phyloP scores from a whole-genome alignment of 1,284 basidiomycete genomes.

The Sporisorium iseilematis-ciliati region DNA sequence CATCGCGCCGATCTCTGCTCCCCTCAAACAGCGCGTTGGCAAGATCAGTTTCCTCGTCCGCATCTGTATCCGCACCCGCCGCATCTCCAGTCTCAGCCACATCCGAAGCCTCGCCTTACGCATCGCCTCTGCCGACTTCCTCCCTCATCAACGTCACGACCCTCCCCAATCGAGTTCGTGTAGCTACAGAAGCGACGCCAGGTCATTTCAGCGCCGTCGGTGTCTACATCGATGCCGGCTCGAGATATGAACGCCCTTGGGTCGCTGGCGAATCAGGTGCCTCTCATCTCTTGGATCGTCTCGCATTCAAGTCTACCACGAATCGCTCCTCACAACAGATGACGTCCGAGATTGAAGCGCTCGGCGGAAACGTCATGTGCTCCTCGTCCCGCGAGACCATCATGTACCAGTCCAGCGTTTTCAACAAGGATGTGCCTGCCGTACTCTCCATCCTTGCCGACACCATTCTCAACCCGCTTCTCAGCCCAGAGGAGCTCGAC shows the following conservation, averaged over 20 bases:
- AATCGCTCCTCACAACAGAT: constrained; percentile 77
- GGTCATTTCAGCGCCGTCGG: constrained; percentile 96
- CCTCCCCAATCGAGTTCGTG: constrained; percentile 88
- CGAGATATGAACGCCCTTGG: constrained; percentile 84
- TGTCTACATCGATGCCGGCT: constrained; percentile 92
- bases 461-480: constrained; percentile 84
- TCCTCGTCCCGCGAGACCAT: constrained; percentile 92
- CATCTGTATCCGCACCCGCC: constrained; percentile 9
- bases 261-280: constrained; percentile 77
- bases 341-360: constrained; percentile 82
- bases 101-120: constrained; percentile 27
- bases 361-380: constrained; percentile 93
- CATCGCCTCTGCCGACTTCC: constrained; percentile 42
- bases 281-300: constrained; percentile 90
- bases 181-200: constrained; percentile 89
- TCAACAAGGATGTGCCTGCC: constrained; percentile 83
- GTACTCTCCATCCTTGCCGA: constrained; percentile 91
- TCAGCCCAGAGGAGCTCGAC: constrained; percentile 83
- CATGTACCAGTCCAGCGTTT: constrained; percentile 98
- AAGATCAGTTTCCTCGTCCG: constrained; percentile 34
- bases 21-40: constrained; percentile 26
- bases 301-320: constrained; percentile 87
- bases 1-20: constrained; percentile 18
- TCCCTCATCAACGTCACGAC: constrained; percentile 76
- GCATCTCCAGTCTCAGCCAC: constrained; percentile 16